Percentiles rank a stretch among this genome's conserved stretches.
These are phyloP conservation scores for Saturnispora besseyi DNA, from an alignment of 805 yeast species.

Conservation along the genomic window DNA sequence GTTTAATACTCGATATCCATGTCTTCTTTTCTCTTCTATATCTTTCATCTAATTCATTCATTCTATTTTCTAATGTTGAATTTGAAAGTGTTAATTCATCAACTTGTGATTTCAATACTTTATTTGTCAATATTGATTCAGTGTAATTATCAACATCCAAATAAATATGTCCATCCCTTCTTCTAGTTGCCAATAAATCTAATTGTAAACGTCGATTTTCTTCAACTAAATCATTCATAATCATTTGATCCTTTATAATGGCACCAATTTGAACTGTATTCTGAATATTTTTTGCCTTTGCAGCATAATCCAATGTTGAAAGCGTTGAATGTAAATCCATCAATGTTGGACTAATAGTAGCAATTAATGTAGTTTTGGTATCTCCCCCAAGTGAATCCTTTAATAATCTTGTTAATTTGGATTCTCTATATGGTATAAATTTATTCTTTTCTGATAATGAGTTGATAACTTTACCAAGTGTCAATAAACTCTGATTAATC, in stretches of 20 bases:
- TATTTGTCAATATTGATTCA: conserved; percentile 39
- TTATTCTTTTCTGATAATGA: conserved; percentile 52
- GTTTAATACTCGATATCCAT: conserved; percentile 18
- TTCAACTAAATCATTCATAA: conserved; percentile 37
- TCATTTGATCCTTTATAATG: conserved; percentile 32
- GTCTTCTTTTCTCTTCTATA: conserved; percentile 14
- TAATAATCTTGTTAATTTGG: conserved; percentile 62
- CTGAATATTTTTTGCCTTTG: conserved; percentile 45
- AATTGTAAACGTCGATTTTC: conserved; percentile 36
- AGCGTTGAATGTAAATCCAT: conserved; percentile 41
- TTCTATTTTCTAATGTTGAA: conserved; percentile 26
- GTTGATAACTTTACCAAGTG: conserved; percentile 85
- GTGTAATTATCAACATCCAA: conserved; percentile 54
- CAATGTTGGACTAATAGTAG: conserved; percentile 65
- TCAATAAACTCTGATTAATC: conserved; percentile 78
- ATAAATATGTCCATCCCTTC: conserved; percentile 51
- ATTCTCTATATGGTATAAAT: conserved; percentile 74
- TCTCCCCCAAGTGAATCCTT: conserved; percentile 82
- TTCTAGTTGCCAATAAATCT: conserved; percentile 54
- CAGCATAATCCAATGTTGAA: conserved; percentile 47
- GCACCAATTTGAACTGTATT: conserved; percentile 44
- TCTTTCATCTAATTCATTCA: conserved; percentile 10
- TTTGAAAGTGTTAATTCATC: conserved; percentile 37
- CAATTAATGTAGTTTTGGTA: conserved; percentile 82
- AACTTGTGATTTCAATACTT: conserved; percentile 40